phyloP scores from a whole-genome alignment of 306 rosid genomes.

The Phaseolus lunatus region DNA sequence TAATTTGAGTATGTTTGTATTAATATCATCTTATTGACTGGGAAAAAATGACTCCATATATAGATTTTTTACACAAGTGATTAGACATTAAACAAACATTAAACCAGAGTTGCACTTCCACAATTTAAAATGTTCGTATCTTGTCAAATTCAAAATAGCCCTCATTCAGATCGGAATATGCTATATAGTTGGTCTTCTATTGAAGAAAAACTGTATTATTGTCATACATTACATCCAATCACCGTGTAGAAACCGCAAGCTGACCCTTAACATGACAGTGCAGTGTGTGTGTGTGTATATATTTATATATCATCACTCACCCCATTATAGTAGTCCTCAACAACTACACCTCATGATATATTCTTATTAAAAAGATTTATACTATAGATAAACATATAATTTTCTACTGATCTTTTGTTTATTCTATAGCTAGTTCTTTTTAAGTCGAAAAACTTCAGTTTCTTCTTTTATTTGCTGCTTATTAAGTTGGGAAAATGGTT shows the following conservation, averaged over 20 bases:
- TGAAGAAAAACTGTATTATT: conserved; percentile 41
- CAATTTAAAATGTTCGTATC: conserved; percentile 52
- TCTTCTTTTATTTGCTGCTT: background rate
- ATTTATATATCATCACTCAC: conserved; percentile 5
- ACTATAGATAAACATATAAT: background rate
- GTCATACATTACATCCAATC: conserved; percentile 13
- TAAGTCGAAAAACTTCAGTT: background rate
- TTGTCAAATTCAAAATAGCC: conserved; percentile 63
- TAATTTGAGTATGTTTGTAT: conserved; percentile 47
- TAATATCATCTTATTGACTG: conserved; percentile 38
- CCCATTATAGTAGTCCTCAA: conserved; percentile 25
- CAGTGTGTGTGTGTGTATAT: background rate
- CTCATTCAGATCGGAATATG: conserved; percentile 46
- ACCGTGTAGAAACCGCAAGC: conserved; percentile 54
- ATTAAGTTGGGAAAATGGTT: background rate
- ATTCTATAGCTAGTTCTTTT: background rate
- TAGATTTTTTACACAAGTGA: conserved; percentile 22
- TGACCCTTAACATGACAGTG: conserved; percentile 38
- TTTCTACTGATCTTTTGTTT: conserved; percentile 18
- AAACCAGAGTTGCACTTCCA: conserved; percentile 35
- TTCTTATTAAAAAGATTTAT: background rate
- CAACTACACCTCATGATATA: conserved; percentile 26
- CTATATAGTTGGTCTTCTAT: conserved; percentile 42
- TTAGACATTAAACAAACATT: conserved; percentile 38
- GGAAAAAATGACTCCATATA: background rate